These are phyloP conservation scores for Ascoidea asiatica DNA, from an alignment of 805 yeast genomes.

Conservation along the genomic window DNA sequence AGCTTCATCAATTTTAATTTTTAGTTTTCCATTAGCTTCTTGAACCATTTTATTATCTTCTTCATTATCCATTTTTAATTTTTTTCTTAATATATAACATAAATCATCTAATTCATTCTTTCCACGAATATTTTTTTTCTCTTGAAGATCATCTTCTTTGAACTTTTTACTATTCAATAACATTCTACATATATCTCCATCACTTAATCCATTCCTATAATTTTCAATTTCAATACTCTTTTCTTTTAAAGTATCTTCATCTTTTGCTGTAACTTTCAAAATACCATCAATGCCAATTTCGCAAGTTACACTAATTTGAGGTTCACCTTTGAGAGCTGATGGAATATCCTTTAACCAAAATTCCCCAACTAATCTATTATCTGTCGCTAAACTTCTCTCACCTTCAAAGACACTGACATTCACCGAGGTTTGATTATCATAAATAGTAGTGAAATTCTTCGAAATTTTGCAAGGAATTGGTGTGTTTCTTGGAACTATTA, in stretches of 20 bases:
- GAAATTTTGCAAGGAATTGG: constrained; percentile 97
- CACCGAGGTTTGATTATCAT: constrained; percentile 98
- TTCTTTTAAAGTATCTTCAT: constrained; percentile 97
- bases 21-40: no score
- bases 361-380: constrained; percentile 93
- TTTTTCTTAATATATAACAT: no score
- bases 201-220: constrained; percentile 95
- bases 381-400: constrained; percentile 94
- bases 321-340: constrained; percentile 98
- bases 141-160: constrained; percentile 94
- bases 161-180: constrained; percentile 94
- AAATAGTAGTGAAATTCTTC: constrained; percentile 90
- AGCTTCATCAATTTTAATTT: no score
- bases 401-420: constrained; percentile 95
- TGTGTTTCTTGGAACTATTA: constrained; percentile 92
- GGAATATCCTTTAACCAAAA: constrained; percentile 95
- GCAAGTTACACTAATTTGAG: constrained; percentile 95
- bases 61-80: no score
- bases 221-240: constrained; percentile 96
- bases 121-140: constrained; percentile 83
- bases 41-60: no score
- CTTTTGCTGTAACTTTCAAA: constrained; percentile 89
- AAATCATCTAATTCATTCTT: constrained; percentile 95
- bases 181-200: constrained; percentile 97
- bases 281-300: constrained; percentile 97